Conservation (phyloP, 2,329 filamentous ascomycete genomes). For the Aspergillaceae sp. region DNA sequence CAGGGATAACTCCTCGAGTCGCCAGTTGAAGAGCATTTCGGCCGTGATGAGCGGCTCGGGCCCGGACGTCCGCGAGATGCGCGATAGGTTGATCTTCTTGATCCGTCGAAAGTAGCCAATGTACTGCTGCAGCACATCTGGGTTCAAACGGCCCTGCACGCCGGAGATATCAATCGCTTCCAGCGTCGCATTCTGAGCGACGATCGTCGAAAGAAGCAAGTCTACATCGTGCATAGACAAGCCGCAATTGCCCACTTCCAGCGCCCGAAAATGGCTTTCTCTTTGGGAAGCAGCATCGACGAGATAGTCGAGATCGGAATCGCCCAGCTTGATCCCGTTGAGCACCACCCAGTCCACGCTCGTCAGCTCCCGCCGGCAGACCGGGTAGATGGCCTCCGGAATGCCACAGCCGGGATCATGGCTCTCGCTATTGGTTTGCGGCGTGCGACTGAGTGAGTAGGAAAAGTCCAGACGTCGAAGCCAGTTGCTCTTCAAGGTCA, state of each 20-base stretch:
- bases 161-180: constrained; percentile 61
- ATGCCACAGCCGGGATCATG: constrained; percentile 60
- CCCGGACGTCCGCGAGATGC: constrained; percentile 55
- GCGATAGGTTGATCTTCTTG: constrained; percentile 57
- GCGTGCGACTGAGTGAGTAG: constrained; percentile 49
- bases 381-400: constrained; percentile 58
- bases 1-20: constrained; percentile 56
- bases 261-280: constrained; percentile 55
- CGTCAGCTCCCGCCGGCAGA: constrained; percentile 58
- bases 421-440: constrained; percentile 39
- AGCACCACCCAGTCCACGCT: constrained; percentile 63
- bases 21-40: constrained; percentile 59
- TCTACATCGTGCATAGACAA: constrained; percentile 43
- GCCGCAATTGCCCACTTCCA: constrained; percentile 59
- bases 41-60: constrained; percentile 56
- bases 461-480: constrained; percentile 59
- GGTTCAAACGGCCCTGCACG: constrained; percentile 56
- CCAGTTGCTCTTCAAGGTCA: constrained; percentile 57
- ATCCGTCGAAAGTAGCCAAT: constrained; percentile 60
- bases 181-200: constrained; percentile 57
- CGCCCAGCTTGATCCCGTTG: constrained; percentile 61
- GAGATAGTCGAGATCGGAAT: constrained; percentile 58
- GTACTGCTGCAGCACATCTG: constrained; percentile 56
- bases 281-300: constrained; percentile 61
- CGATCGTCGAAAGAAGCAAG: constrained; percentile 55